Evolutionary conservation across 306 rosid genomes (phyloP), one percentile per base, ranked within the genome.

Genomic region (Corylus heterophylla): DNA sequence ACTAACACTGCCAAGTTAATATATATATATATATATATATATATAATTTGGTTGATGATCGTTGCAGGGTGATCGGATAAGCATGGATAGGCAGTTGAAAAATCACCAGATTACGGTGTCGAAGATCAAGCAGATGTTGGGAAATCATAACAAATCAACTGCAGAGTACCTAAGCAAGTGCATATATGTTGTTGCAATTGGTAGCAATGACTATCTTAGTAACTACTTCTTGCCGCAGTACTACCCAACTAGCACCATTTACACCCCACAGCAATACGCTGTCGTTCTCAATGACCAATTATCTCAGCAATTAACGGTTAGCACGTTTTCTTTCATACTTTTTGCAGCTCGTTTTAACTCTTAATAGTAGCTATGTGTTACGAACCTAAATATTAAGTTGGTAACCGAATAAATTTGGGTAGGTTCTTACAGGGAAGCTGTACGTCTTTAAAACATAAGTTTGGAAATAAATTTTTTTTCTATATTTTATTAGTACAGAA

Each of bases 21-120:
- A 22, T 29, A 29, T 29, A 29, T 29, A 29, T 29, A 49, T 49
- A 49, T 42, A 42, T 42, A 42, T 5, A 39, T 5, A 5, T 39
- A 39, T 42, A 42, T 42, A 42, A 63, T 63, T 63, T 8, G 16
- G 22, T 67, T 39, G 1, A 12, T 39, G 2, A 12, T 67, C 49
- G 7, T 67, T 47, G 78, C 61, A 85, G 88, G 88, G 88, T 14
- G 22, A 39, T 74, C 31, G 47, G 16, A 52, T 73, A 49, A 47
- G 76, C 39, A 17, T 85, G 63, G 5, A 58, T 37, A 5, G 17
- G 42, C 84, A 85, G 48, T 45, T 82, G 79, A 9, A 2, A 47
- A 82, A 85, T 58, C 86, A 82, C 52, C 12, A 56, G 29, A 29
- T 0, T 11, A 76, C 76, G 51, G 69, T 85, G 25, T 45, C 55